phyloP scores from a whole-genome alignment of 176 grass and related monocot genomes.

The Oryza punctata region DNA sequence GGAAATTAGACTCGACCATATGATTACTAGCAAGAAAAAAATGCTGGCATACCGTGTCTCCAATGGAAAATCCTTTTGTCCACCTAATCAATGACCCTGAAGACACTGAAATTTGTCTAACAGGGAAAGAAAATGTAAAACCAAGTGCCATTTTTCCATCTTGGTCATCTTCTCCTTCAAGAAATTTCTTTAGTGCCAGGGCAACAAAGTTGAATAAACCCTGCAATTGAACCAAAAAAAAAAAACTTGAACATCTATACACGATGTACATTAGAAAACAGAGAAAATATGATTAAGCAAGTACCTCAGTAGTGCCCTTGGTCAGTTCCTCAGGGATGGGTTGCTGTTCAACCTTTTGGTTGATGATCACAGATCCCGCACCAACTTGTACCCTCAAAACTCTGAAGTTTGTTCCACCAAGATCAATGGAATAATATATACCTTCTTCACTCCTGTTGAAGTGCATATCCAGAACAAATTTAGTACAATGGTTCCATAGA shows the following conservation, averaged over 20 bases:
- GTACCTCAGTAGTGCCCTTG: conserved; percentile 77
- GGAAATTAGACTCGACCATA: neutral
- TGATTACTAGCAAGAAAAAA: neutral
- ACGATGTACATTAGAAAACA: neutral
- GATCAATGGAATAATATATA: conserved; percentile 82
- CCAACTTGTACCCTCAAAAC: conserved; percentile 72
- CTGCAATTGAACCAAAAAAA: conserved; percentile 44
- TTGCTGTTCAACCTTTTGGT: conserved; percentile 63
- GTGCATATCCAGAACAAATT: neutral
- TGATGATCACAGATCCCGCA: conserved; percentile 51
- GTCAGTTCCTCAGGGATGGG: conserved; percentile 75
- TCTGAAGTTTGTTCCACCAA: conserved; percentile 80
- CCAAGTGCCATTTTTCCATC: conserved; percentile 63
- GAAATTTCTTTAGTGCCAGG: conserved; percentile 57
- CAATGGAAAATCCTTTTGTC: conserved; percentile 86
- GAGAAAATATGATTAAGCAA: conserved; percentile 10
- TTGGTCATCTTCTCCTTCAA: conserved; percentile 64
- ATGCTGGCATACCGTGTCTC: conserved; percentile 63
- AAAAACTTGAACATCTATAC: conserved; percentile 12
- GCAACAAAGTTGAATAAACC: conserved; percentile 86
- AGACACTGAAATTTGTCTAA: conserved; percentile 85
- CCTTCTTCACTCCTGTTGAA: conserved; percentile 78
- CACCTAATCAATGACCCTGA: conserved; percentile 87
- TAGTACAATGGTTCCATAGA: neutral
- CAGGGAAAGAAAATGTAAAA: conserved; percentile 98